Evolutionary conservation across 2,329 filamentous ascomycete genomes (phyloP).

Genomic region (Aspergillus oerlinghausenensis): DNA sequence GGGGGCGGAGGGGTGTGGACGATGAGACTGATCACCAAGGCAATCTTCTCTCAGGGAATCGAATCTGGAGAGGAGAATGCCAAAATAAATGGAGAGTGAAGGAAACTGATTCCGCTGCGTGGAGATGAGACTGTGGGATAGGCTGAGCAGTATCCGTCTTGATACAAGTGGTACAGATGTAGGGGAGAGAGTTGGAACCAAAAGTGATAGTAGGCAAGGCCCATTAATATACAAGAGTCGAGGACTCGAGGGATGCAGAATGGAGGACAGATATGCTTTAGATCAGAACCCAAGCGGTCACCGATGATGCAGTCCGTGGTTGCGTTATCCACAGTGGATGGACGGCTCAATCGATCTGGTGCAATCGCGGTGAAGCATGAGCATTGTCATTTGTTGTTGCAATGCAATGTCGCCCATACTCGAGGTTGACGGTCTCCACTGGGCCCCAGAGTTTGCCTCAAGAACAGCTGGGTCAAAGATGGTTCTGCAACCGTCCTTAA

Average conservation of each 20-base stretch:
- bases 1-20: not conserved
- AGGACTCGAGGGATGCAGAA: not conserved
- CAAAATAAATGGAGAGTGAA: not conserved
- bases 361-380: not conserved
- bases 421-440: not conserved
- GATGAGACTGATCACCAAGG: not conserved
- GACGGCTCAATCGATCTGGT: conserved; percentile 4
- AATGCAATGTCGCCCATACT: not conserved
- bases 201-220: conserved; percentile 1
- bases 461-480: not conserved
- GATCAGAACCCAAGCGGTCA: not conserved
- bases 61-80: not conserved
- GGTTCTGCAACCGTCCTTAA: not conserved
- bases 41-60: not conserved
- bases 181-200: not conserved
- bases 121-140: not conserved
- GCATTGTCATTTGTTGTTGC: not conserved
- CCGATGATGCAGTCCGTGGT: conserved; percentile 12
- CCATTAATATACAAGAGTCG: conserved; percentile 12
- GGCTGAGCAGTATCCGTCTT: not conserved
- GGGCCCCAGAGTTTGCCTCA: not conserved
- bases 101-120: not conserved
- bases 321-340: conserved; percentile 14
- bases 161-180: not conserved
- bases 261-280: conserved; percentile 1